phyloP scores from a whole-genome alignment of 345 rosid species.

The Physaria fendleri region DNA sequence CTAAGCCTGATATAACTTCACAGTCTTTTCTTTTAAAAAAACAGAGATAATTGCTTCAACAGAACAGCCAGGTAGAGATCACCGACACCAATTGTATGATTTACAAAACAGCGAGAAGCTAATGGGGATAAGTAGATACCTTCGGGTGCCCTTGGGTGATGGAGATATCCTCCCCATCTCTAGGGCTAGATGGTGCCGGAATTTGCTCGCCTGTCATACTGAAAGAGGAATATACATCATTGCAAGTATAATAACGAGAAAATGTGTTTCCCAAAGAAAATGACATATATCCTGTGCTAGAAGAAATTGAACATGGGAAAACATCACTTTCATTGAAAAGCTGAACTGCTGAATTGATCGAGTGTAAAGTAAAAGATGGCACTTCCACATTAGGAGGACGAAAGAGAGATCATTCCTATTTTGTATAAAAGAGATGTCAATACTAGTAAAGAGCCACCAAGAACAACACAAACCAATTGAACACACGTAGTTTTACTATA shows the following conservation, averaged over 20 bases:
- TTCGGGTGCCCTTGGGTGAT: conserved; percentile 45
- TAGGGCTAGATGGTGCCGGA: conserved; percentile 89
- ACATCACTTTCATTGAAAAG: background rate
- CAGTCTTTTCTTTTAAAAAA: background rate
- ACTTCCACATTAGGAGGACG: conserved; percentile 8
- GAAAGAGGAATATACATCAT: conserved; percentile 31
- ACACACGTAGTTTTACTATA: background rate
- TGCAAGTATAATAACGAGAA: conserved; percentile 11
- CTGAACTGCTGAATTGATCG: background rate
- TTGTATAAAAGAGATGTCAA: background rate
- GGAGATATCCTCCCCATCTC: conserved; percentile 74
- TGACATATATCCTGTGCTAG: too few relatives aligned
- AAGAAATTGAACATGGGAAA: too few relatives aligned
- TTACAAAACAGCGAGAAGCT: background rate
- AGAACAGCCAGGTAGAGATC: too few relatives aligned
- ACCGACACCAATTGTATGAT: too few relatives aligned
- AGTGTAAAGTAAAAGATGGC: conserved; percentile 2
- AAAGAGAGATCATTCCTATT: background rate
- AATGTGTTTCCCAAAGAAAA: too few relatives aligned
- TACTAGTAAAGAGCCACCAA: background rate
- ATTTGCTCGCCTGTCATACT: conserved; percentile 98
- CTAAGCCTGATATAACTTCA: conserved; percentile 9
- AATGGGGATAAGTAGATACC: conserved; percentile 38
- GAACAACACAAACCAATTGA: conserved; percentile 3
- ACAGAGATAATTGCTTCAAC: too few relatives aligned